A percentile compares a stretch with the other conserved stretches of the same genome.
These are phyloP conservation scores for Fonsecaea erecta DNA, from an alignment of 2,329 filamentous ascomycete species.

Conservation along the genomic window DNA sequence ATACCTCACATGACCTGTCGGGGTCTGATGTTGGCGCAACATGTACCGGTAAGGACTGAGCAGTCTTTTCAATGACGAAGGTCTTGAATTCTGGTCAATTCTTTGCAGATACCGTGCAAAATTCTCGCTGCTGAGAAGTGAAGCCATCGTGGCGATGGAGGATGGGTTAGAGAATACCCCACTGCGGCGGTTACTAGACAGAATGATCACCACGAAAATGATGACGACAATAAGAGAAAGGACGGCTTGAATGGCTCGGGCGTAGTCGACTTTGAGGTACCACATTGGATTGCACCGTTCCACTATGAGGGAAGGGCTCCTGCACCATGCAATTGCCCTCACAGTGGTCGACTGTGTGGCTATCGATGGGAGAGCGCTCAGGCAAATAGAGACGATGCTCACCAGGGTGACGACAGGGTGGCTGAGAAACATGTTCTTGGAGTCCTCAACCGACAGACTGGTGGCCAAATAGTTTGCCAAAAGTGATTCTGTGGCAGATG, in stretches of 20 bases:
- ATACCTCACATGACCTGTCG: conserved; percentile 16
- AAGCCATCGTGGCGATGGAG: conserved; percentile 26
- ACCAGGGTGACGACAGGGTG: conserved; percentile 23
- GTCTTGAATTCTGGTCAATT: conserved; percentile 11
- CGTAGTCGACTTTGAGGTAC: conserved; percentile 22
- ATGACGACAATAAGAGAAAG: conserved; percentile 18
- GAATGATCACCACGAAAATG: conserved; percentile 20
- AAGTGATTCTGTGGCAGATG: conserved; percentile 22
- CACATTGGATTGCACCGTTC: conserved; percentile 26
- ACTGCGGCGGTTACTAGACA: conserved; percentile 15
- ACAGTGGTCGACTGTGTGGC: conserved; percentile 24
- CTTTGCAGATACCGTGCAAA: conserved; percentile 4
- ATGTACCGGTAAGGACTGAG: conserved; percentile 18
- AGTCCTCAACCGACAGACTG: not conserved
- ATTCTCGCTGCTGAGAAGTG: conserved; percentile 19
- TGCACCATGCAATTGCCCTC: conserved; percentile 19
- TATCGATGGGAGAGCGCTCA: conserved; percentile 18
- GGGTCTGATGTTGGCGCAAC: conserved; percentile 11
- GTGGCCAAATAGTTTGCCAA: conserved; percentile 26
- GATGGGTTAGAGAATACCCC: conserved; percentile 29
- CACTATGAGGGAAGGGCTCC: not conserved
- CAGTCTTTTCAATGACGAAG: not conserved
- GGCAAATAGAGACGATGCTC: conserved; percentile 10
- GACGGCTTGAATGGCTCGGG: conserved; percentile 14
- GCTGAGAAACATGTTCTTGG: conserved; percentile 16